Evolutionary conservation across 148 eudicot genomes (phyloP).

Genomic region (Heliamphora exappendiculata): DNA sequence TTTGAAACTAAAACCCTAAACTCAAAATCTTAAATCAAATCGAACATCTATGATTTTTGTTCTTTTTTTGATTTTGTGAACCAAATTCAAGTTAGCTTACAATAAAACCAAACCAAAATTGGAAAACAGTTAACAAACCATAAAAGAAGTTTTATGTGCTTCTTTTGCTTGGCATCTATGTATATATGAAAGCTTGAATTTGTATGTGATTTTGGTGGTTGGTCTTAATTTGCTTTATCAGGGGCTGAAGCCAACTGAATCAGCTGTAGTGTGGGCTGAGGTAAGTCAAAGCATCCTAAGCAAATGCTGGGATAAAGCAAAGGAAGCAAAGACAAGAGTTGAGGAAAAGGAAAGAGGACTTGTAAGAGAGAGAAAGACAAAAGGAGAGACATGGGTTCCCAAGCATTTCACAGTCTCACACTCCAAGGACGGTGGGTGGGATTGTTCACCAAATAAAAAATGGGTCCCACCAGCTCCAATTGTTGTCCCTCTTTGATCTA

Average conservation of each 20-base stretch:
- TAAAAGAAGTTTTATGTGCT: no score
- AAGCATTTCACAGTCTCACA: conserved; percentile 53
- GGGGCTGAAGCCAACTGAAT: conserved; percentile 56
- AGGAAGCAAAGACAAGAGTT: conserved; percentile 46
- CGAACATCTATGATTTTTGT: no score
- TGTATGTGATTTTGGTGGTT: neutral
- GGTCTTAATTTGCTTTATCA: conserved; percentile 18
- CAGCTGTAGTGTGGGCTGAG: conserved; percentile 63
- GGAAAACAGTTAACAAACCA: no score
- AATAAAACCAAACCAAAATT: no score
- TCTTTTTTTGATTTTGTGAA: no score
- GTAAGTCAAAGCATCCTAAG: conserved; percentile 55
- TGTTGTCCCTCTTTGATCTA: conserved; percentile 35
- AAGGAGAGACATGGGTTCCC: conserved; percentile 47
- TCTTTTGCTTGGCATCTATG: no score
- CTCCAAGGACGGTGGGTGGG: conserved; percentile 49
- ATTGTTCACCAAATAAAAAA: conserved; percentile 43
- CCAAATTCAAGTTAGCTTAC: no score
- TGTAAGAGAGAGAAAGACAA: conserved; percentile 28
- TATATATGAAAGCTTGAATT: no score
- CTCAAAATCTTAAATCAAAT: no score
- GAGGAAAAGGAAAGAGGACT: conserved; percentile 63
- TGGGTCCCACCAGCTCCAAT: conserved; percentile 66
- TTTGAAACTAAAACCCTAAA: no score
- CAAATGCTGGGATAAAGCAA: conserved; percentile 69